A percentile compares a stretch with the other conserved stretches of the same genome.
phyloP scores from a whole-genome alignment of 768 basidiomycete genomes.

The Russula sp. region DNA sequence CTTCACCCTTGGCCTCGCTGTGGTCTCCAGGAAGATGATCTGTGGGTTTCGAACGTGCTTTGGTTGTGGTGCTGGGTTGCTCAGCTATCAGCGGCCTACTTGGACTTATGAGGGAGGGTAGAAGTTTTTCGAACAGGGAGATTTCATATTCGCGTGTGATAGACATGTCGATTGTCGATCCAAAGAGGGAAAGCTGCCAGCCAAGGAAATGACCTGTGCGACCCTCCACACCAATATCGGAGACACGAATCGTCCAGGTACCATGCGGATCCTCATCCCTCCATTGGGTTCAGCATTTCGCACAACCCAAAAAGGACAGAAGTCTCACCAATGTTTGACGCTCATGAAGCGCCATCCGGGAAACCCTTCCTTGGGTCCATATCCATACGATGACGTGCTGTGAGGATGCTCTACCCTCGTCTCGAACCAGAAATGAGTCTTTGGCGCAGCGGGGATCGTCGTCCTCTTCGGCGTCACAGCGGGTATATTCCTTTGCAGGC shows the following conservation, averaged over 20 bases:
- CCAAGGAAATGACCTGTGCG: slow-evolving; percentile 67
- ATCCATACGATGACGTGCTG: slow-evolving; percentile 62
- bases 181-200: slow-evolving; percentile 93
- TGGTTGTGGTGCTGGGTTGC: slow-evolving; percentile 40
- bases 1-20: slow-evolving; percentile 70
- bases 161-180: slow-evolving; percentile 67
- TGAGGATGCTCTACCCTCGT: slow-evolving; percentile 80
- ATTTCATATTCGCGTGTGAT: slow-evolving; percentile 57
- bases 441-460: slow-evolving; percentile 75
- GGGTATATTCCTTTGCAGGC: slow-evolving; percentile 75
- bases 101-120: slow-evolving; percentile 33
- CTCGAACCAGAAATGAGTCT: slow-evolving; percentile 81
- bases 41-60: slow-evolving; percentile 77
- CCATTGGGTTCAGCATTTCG: slow-evolving; percentile 19
- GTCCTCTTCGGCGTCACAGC: slow-evolving; percentile 62
- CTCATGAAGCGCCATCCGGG: slow-evolving; percentile 99
- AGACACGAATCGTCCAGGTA: slow-evolving; percentile 82
- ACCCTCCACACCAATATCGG: slow-evolving; percentile 59
- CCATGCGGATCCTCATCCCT: slow-evolving; percentile 94
- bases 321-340: slow-evolving; percentile 88
- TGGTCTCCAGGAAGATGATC: slow-evolving; percentile 83
- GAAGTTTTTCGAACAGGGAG: slow-evolving; percentile 45
- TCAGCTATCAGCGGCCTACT: slow-evolving; percentile 23
- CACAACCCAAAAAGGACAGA: slow-evolving; percentile 1
- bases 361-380: slow-evolving; percentile 57